These are phyloP conservation scores for Peronospora belbahrii DNA, from an alignment of 352 stramenopile genomes.

Conservation along the genomic window DNA sequence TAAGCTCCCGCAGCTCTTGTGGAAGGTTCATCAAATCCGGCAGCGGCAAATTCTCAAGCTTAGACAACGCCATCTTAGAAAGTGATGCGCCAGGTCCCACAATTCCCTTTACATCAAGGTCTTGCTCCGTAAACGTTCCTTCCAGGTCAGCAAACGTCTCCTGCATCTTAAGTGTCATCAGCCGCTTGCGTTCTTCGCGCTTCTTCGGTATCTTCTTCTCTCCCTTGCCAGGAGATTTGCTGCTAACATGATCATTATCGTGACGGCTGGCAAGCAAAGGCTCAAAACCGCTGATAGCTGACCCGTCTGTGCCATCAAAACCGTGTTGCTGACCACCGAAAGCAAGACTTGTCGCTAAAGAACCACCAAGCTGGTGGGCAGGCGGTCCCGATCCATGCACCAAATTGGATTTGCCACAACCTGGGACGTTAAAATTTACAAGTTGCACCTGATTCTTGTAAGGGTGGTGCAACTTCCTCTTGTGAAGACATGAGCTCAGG, in stretches of 20 bases:
- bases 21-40: constrained; percentile 69
- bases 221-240: constrained; percentile 26
- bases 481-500: constrained; percentile 73
- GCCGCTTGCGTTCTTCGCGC: constrained; percentile 50
- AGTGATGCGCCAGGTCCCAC: constrained; percentile 34
- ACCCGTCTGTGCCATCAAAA: constrained; percentile 11
- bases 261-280: constrained; percentile 25
- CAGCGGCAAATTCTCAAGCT: constrained; percentile 61
- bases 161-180: constrained; percentile 61
- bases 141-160: constrained; percentile 58
- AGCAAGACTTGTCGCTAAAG: constrained; percentile 46
- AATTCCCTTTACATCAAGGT: constrained; percentile 58
- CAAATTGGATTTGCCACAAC: constrained; percentile 11
- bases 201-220: constrained; percentile 59
- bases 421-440: constrained; percentile 72
- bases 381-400: constrained; percentile 8
- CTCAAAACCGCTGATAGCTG: constrained; percentile 24
- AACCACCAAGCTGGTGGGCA: constrained; percentile 33
- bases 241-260: constrained; percentile 17
- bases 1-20: constrained; percentile 73
- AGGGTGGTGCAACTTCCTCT: constrained; percentile 71
- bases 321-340: constrained; percentile 36
- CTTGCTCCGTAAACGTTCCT: constrained; percentile 58
- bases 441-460: constrained; percentile 84
- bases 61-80: constrained; percentile 58